phyloP scores from a whole-genome alignment of 176 grass and related monocot species.

The Oryza punctata region DNA sequence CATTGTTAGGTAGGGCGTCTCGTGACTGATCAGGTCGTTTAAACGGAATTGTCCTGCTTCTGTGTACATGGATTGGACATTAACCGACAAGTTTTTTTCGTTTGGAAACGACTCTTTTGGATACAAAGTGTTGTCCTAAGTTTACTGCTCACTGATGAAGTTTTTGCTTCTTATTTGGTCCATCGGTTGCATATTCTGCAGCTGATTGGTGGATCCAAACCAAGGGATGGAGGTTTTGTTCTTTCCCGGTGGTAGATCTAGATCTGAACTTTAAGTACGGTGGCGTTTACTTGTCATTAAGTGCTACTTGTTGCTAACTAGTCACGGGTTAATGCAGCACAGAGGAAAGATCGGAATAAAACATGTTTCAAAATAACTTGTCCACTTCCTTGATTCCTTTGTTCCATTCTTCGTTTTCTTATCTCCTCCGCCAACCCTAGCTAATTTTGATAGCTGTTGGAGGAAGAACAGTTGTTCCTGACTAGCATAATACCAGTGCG shows the following conservation, averaged over 20 bases:
- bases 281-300: neutral
- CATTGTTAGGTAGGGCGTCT: neutral
- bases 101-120: neutral
- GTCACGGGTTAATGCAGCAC: neutral
- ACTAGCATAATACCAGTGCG: no score
- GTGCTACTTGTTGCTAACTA: neutral
- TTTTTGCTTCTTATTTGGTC: neutral
- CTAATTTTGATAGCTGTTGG: neutral
- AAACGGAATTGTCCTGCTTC: neutral
- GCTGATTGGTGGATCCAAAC: neutral
- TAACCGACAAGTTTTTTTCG: no score
- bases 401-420: neutral
- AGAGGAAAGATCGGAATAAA: neutral
- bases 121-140: neutral
- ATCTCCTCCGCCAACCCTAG: neutral
- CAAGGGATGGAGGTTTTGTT: slow-evolving; percentile 4
- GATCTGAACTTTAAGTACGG: slow-evolving; percentile 11
- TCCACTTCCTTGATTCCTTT: neutral
- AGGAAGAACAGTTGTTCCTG: neutral
- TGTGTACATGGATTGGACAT: neutral
- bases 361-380: neutral
- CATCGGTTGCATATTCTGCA: neutral
- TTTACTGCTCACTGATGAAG: neutral
- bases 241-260: neutral
- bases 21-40: no score